A percentile compares a stretch with the other conserved stretches of the same genome.
phyloP scores from a whole-genome alignment of 805 yeast genomes.

The Lipomyces japonicus region DNA sequence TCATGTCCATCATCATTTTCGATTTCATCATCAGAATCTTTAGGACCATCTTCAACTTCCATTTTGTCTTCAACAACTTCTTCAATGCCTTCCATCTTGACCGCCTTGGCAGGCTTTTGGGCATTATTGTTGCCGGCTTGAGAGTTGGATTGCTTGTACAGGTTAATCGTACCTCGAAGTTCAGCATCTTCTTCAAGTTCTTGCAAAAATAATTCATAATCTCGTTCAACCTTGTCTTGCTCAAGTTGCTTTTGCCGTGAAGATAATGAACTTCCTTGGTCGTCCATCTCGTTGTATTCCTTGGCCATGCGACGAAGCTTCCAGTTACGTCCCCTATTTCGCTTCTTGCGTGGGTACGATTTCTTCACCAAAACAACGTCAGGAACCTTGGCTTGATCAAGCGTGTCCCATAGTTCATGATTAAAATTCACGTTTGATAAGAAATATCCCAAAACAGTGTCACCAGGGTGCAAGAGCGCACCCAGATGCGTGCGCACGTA shows the following conservation, averaged over 20 bases:
- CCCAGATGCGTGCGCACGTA: slow-evolving; percentile 91
- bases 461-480: slow-evolving; percentile 93
- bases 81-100: slow-evolving; percentile 12
- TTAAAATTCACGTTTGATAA: slow-evolving; percentile 82
- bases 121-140: slow-evolving; percentile 22
- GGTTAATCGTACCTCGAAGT: slow-evolving; percentile 81
- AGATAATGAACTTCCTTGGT: slow-evolving; percentile 44
- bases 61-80: slow-evolving; percentile 9
- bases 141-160: slow-evolving; percentile 63
- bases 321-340: slow-evolving; percentile 77
- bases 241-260: slow-evolving; percentile 56
- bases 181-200: slow-evolving; percentile 97
- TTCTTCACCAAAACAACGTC: slow-evolving; percentile 89
- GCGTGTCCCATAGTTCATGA: slow-evolving; percentile 74
- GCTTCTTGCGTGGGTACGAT: slow-evolving; percentile 72
- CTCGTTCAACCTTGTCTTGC: slow-evolving; percentile 86
- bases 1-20: slow-evolving; percentile 13
- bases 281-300: slow-evolving; percentile 86
- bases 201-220: slow-evolving; percentile 91
- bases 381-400: slow-evolving; percentile 62
- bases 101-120: slow-evolving; percentile 9
- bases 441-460: slow-evolving; percentile 88
- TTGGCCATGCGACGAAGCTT: slow-evolving; percentile 95
- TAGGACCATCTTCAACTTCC: slow-evolving; percentile 23
- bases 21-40: slow-evolving; percentile 25